These are phyloP conservation scores for Entomophthora muscae DNA, from an alignment of 371 early-diverging fungal species.

Conservation along the genomic window DNA sequence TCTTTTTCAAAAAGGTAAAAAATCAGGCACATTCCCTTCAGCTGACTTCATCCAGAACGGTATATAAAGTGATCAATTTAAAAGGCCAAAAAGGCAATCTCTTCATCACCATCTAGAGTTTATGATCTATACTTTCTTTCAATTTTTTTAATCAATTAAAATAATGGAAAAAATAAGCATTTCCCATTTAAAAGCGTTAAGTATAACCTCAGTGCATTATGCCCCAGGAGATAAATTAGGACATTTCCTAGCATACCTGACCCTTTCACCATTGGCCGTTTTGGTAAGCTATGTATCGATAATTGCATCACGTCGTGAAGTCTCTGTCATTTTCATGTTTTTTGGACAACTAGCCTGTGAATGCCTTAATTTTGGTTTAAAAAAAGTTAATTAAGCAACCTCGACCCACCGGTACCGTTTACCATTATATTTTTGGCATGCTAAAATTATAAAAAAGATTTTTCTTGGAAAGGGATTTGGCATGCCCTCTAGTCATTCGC, in stretches of 20 bases:
- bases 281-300: constrained; percentile 62
- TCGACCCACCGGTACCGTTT: constrained; percentile 49
- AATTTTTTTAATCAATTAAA: neutral
- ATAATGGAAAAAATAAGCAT: neutral
- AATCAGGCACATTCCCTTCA: too few relatives aligned
- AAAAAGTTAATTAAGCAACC: constrained; percentile 51
- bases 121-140: neutral
- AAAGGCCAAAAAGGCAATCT: too few relatives aligned
- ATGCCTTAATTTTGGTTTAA: constrained; percentile 39
- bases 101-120: too few relatives aligned
- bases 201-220: constrained; percentile 48
- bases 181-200: neutral
- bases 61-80: too few relatives aligned
- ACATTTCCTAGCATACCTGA: constrained; percentile 40
- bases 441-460: constrained; percentile 18
- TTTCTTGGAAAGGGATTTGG: constrained; percentile 78
- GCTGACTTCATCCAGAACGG: too few relatives aligned
- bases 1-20: too few relatives aligned
- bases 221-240: constrained; percentile 29
- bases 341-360: constrained; percentile 71
- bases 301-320: constrained; percentile 51
- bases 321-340: constrained; percentile 48
- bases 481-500: constrained; percentile 87
- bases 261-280: constrained; percentile 58
- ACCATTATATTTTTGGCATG: neutral